A percentile compares a stretch with the other conserved stretches of the same genome.
Conservation (phyloP, 2,329 filamentous ascomycete species). For the Arthroderma sp. region DNA sequence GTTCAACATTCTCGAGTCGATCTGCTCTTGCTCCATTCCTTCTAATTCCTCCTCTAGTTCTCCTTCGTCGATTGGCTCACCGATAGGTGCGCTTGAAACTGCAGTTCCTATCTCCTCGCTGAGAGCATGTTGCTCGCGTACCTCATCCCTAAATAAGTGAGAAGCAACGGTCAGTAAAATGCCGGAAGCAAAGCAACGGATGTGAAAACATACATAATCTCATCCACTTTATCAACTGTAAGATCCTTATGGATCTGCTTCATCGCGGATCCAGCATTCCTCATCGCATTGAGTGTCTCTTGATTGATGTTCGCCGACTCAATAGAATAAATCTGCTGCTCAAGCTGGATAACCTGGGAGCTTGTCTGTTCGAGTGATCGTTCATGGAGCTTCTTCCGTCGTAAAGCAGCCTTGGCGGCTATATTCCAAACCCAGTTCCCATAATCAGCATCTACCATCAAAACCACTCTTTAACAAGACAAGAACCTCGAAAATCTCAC, state of each 20-base stretch:
- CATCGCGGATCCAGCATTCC: conserved; percentile 82
- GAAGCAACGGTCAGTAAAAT: conserved; percentile 1
- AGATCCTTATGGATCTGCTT: conserved; percentile 81
- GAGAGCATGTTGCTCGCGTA: conserved; percentile 83
- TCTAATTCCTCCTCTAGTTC: conserved; percentile 81
- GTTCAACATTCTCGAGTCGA: conserved; percentile 88
- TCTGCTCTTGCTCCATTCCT: conserved; percentile 73
- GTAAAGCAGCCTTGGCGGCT: conserved; percentile 83
- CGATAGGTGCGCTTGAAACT: conserved; percentile 58
- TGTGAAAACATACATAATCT: conserved; percentile 62
- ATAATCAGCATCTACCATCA: not conserved
- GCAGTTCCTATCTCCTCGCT: conserved; percentile 84
- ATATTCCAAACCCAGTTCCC: conserved; percentile 9
- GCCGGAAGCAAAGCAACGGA: not conserved
- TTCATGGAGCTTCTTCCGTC: conserved; percentile 90
- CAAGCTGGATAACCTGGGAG: conserved; percentile 79
- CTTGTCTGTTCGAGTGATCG: conserved; percentile 82
- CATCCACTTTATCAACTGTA: conserved; percentile 86
- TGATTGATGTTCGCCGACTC: conserved; percentile 98
- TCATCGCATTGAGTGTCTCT: conserved; percentile 88
- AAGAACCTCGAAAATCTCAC: conserved; percentile 16
- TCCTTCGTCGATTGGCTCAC: conserved; percentile 64
- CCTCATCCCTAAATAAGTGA: conserved; percentile 54
- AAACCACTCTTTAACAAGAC: too few species aligned
- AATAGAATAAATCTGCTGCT: conserved; percentile 92